Evolutionary conservation across 495 filamentous ascomycete genomes (phyloP), one percentile per base, ranked within the genome.

Genomic region (Trichoderma asperelloides): DNA sequence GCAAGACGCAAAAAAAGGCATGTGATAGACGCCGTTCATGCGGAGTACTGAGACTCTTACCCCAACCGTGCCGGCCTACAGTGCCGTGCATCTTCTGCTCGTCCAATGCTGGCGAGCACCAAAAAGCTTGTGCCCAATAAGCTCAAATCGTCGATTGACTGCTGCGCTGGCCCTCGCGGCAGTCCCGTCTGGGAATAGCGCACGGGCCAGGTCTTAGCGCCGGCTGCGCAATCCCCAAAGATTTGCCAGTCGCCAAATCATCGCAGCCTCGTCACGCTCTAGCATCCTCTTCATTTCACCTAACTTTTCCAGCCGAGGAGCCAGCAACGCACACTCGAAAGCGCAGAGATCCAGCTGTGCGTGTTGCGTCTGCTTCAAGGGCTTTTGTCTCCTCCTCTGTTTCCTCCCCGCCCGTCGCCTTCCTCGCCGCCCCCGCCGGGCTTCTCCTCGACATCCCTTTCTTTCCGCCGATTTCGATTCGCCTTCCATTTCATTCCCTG

Each of bases 191-290:
- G 13, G 55, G 12, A 11, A 15, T 60, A 30, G 25, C 55, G 55
- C 55, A 60, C 27, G 18, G 55, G 9, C 55, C 55, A 60, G 4
- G 43, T 15, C 18, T 13, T 60, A 60, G 55, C 55, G 55, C 55
- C 55, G 55, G 55, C 55, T 60, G 43, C 13, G n/a, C 43, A 37
- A 37, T n/a, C n/a, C 43, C 55, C 8, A 60, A 30, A 60, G 55
- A 60, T 60, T 60, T 25, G 21, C 51, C 51, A 60, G 28, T 47
- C 43, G 43, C 55, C 55, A 60, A 60, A 60, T 7, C 55, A 60
- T 60, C 55, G 27, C 55, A 30, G 55, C 55, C 63, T 45, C 18
- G 71, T 74, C 71, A 68, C 66, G 51, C 18, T 62, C 40, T 23
- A 23, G 45, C 30, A 33, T 33, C 28, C 27, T 60, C 55, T 2